Evolutionary conservation across 2,329 filamentous ascomycete genomes (phyloP).

Genomic region (Pseudogymnoascus sp.): DNA sequence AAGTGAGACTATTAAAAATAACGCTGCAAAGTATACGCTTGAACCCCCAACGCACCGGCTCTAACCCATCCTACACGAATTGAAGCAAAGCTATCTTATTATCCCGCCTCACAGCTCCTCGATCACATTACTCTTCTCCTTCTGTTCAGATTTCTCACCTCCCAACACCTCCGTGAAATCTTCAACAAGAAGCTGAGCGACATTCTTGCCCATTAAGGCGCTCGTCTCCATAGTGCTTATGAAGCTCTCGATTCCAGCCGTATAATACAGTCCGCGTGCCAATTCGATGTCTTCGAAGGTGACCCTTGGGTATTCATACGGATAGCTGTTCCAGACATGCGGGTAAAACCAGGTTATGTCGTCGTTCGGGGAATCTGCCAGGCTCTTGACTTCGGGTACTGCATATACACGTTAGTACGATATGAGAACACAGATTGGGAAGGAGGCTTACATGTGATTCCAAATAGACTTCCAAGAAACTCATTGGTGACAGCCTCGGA

Average conservation of each 20-base stretch:
- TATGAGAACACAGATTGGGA: background rate
- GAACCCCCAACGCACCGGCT: background rate
- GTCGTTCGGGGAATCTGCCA: slow-evolving; percentile 18
- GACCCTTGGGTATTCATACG: slow-evolving; percentile 73
- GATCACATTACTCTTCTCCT: background rate
- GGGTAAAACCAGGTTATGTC: slow-evolving; percentile 71
- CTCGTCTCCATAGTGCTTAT: slow-evolving; percentile 98
- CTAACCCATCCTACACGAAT: background rate
- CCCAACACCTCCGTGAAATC: slow-evolving; percentile 39
- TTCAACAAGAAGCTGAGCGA: slow-evolving; percentile 65
- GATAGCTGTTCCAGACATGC: slow-evolving; percentile 78
- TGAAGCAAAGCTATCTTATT: background rate
- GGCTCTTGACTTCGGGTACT: slow-evolving; percentile 23
- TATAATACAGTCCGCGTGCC: slow-evolving; percentile 62
- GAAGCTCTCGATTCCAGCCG: slow-evolving; percentile 79
- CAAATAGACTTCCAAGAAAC: slow-evolving; percentile 50
- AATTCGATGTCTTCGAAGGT: slow-evolving; percentile 79
- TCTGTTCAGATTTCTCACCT: background rate
- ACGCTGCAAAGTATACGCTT: background rate
- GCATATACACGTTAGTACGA: slow-evolving; percentile 16
- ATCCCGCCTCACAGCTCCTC: slow-evolving; percentile 14
- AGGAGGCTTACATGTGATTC: slow-evolving; percentile 26
- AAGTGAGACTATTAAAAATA: background rate
- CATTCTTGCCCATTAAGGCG: slow-evolving; percentile 82
- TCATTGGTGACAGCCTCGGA: slow-evolving; percentile 45